Evolutionary conservation across 208 protist species (phyloP).

Genomic region (Angomonas deanei): DNA sequence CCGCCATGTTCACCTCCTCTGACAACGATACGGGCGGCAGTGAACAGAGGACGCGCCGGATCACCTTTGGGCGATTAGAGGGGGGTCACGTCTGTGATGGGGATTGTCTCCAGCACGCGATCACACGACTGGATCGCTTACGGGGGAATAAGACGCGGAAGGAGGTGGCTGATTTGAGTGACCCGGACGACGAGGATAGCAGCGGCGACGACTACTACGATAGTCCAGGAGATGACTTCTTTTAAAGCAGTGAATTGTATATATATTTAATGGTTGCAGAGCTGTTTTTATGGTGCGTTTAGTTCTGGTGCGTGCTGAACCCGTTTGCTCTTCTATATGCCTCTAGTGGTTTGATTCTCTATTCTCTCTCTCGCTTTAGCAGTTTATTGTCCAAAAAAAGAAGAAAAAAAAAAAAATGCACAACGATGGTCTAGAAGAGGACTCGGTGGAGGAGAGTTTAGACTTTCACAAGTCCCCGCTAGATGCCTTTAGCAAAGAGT

Average conservation of each 20-base stretch:
- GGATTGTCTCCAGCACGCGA: background rate
- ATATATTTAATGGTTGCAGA: background rate
- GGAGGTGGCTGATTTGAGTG: background rate
- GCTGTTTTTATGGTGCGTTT: too few species aligned
- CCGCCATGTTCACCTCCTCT: slow-evolving; percentile 52
- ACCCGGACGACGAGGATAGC: background rate
- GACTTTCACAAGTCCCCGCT: background rate
- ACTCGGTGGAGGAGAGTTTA: slow-evolving; percentile 13
- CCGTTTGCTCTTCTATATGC: too few species aligned
- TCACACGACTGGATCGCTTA: background rate
- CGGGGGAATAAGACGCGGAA: background rate
- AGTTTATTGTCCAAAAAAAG: background rate
- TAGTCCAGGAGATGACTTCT: too few species aligned
- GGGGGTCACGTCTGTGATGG: background rate
- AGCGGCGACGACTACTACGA: slow-evolving; percentile 1
- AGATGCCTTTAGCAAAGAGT: slow-evolving; percentile 14
- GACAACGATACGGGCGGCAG: too few species aligned
- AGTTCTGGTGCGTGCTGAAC: too few species aligned
- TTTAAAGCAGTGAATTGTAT: too few species aligned
- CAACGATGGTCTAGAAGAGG: slow-evolving; percentile 23
- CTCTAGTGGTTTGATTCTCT: too few species aligned
- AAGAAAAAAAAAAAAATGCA: background rate
- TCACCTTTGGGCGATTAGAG: background rate
- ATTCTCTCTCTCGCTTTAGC: background rate
- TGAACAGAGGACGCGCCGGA: slow-evolving; percentile 13